phyloP scores from a whole-genome alignment of 2,329 filamentous ascomycete genomes.

The Ophiostoma himal-ulmi region DNA sequence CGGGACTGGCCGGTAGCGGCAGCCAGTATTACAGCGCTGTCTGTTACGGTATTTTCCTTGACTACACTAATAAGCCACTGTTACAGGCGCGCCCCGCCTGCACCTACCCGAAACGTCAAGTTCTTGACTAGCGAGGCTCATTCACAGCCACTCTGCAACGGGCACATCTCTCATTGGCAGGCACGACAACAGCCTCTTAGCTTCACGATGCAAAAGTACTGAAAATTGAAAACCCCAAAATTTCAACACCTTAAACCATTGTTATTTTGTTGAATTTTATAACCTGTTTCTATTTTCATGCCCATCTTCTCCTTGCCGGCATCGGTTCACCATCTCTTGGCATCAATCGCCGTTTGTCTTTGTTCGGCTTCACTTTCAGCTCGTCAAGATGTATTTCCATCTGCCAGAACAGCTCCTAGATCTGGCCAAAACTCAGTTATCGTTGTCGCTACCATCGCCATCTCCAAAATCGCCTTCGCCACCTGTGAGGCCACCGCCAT shows the following conservation, averaged over 20 bases:
- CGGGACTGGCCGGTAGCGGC: slow-evolving; percentile 21
- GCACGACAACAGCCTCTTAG: background rate
- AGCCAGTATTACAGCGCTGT: background rate
- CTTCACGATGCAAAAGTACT: background rate
- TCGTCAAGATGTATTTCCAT: background rate
- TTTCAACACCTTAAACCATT: background rate
- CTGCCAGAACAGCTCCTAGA: background rate
- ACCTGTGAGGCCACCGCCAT: background rate
- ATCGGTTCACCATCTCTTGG: background rate
- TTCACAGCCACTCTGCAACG: background rate
- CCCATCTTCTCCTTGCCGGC: background rate
- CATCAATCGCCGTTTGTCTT: background rate
- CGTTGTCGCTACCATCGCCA: background rate
- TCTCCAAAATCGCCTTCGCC: background rate
- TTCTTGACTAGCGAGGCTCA: background rate
- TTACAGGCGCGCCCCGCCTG: background rate
- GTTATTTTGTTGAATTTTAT: background rate
- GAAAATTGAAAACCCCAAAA: background rate
- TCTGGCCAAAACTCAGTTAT: background rate
- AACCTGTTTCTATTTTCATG: background rate
- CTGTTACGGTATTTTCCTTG: slow-evolving; percentile 11
- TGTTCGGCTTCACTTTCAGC: background rate
- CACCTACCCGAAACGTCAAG: background rate
- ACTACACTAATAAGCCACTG: background rate
- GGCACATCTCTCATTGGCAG: background rate